Conservation (phyloP, 1,284 basidiomycete species). For the Coniophora puteana region DNA sequence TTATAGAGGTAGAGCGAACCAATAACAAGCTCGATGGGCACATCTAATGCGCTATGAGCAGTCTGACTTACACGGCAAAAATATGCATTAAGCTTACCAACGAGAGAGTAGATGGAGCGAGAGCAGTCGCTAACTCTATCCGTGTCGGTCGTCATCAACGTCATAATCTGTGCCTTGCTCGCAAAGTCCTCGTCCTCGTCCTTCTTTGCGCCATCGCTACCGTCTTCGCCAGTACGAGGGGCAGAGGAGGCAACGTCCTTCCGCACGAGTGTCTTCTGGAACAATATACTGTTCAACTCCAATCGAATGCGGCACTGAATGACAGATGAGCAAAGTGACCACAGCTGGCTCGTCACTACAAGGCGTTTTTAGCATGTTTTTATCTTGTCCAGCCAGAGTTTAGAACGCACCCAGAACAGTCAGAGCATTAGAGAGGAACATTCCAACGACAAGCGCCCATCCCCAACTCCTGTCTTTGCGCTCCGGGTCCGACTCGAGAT, state of each 20-base stretch:
- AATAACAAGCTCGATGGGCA: constrained; percentile 78
- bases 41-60: constrained; percentile 42
- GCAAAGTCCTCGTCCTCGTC: constrained; percentile 72
- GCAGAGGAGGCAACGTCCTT: constrained; percentile 73
- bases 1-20: constrained; percentile 74
- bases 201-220: constrained; percentile 25
- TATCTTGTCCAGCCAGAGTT: too few species aligned
- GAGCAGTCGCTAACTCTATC: constrained; percentile 80
- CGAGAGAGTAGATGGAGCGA: constrained; percentile 64
- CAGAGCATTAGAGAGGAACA: constrained; percentile 64
- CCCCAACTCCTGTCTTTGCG: constrained; percentile 63
- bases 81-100: constrained; percentile 36
- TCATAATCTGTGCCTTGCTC: constrained; percentile 77
- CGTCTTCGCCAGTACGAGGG: constrained; percentile 19
- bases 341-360: constrained; percentile 48
- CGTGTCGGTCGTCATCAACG: constrained; percentile 83
- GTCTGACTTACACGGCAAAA: constrained; percentile 13
- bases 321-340: too few species aligned
- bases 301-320: constrained; percentile 66
- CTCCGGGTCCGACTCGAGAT: constrained; percentile 63
- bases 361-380: background rate
- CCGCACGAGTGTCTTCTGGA: constrained; percentile 79
- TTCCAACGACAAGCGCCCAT: constrained; percentile 66
- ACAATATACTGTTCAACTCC: constrained; percentile 83
- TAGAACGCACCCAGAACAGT: constrained; percentile 51